Base-by-base conservation (phyloP, 2,329 filamentous ascomycete species). In the Byssothecium circinans region DNA sequence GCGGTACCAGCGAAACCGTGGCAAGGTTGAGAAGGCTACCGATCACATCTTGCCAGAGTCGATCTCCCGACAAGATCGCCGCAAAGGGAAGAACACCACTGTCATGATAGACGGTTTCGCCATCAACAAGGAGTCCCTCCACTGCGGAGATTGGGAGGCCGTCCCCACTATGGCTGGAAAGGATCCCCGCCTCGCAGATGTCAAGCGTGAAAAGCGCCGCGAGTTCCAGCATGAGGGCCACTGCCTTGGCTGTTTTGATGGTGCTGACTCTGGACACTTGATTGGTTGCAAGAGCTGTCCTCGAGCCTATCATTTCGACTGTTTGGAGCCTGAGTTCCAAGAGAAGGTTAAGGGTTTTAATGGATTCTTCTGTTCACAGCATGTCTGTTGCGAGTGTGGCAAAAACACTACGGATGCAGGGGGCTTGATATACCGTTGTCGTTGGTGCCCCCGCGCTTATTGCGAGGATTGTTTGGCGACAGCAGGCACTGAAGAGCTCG, bases 161-260 rank as follows among this genome's bases (percentile, higher is more conserved):
- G 79, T 83, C 1, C 78, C 80, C 1, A 83, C 80, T 0, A 58
- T 82, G 36, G 77, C 78, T 5, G 79, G 79, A 22, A 81, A 82
- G 56, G 77, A 82, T 53, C 74, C 78, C 8, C 70, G 75, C 12
- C 71, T 81, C 14, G 76, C 76, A 1, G 76, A 80, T 19, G 71
- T 72, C 0, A 74, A 75, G 44, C 73, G 74, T 10, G 72, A 71
- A n/a, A 81, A 81, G 66, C 76, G 72, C 36, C 70, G 68, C 2
- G 60, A 71, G 0, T 69, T 81, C 37, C 55, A 63, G 0, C 75
- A 81, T 39, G 78, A 84, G 58, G 45, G 61, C 35, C 74, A 79
- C 49, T 83, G 81, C 52, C 76, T 82, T 43, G 57, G 72, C 10
- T 83, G 81, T 60, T 70, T 65, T 41, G 60, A 66, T 22, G 53